Base-by-base conservation (phyloP, 257 asterid genomes). In the Ophiorrhiza pumila region DNA sequence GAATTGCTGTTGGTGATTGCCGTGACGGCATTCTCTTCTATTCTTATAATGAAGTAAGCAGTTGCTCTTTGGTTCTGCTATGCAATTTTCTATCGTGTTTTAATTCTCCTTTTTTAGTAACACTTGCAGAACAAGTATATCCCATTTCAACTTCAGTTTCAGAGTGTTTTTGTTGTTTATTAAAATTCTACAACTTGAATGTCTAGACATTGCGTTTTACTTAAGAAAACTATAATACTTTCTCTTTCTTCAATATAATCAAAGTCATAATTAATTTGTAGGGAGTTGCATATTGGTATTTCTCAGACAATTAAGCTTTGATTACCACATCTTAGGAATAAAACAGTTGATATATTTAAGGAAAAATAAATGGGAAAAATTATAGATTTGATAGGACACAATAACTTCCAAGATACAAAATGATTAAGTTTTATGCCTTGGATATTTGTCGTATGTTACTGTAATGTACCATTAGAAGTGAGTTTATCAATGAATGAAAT, bases 1-100 rank as follows among this genome's bases (percentile, higher is more conserved):
- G 95, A 88, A 94, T 94, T 81, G 97, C 97, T 80, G 99, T 94
- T 59, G 99, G 99, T 69, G 99, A 94, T 82, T 90, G 98, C 77
- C 96, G 99, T 37, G 99, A 94, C 78, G 99, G 99, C 47, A 77
- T 94, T 79, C 95, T 94, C 60, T 94, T 91, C 83, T 94, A 87
- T 80, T 78, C 88, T 7, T 94, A 87, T 81, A 95, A 80, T 66
- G 99, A 94, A 93, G 98, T 91, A 73, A 73, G 95, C 78, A 69
- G 90, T 79, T 66, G 75, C 71, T 60, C 29, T 23, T 43, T 73
- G 58, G 53, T 65, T 80, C 62, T 49, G 53, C 59, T 77, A 12
- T 22, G 6, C 17, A 32, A 53, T 23, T 52, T 23, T 59, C 25
- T 11, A 27, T 66, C 37, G 5, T 45, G 9, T 15, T 31, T 22